Base-by-base conservation (phyloP, 2,329 filamentous ascomycete species). In the Diaporthe sp. region DNA sequence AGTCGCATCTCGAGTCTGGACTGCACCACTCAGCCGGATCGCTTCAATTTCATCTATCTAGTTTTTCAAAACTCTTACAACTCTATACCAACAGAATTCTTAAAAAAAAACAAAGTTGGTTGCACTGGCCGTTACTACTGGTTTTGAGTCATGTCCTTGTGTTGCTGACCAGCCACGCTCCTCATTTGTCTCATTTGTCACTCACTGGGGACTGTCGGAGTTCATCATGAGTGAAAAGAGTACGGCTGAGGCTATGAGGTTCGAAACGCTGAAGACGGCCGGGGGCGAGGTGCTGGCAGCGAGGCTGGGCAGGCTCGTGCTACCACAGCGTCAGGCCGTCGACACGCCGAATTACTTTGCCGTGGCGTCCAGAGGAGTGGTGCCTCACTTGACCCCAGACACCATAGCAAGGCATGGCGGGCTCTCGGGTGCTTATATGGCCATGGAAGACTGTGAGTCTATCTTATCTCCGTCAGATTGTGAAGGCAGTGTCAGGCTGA, bases 351-450 rank as follows among this genome's bases (percentile, higher is more conserved):
- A 94, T 82, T 98, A 94, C 83, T 86, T 98, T 75, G 93, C 92
- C 70, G 88, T 94, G 78, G 94, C 94, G 4, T 98, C 97, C 47
- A 91, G 97, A 80, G 97, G 97, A 31, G 91, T 91, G 1, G 87
- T 98, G 49, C 95, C 97, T 71, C 97, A 99, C 85, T 85, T 99
- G 78, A 94, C 96, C 4, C 96, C 95, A 53, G 97, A 99, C 86
- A 94, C 94, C 77, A 87, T 97, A 78, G 83, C 85, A 55, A 92
- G 91, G 73, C 88, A 93, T 80, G 92, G 92, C 1, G 83, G 89
- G 7, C 87, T 97, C 76, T 86, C 87, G 39, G 94, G 94, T 37
- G 88, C 94, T 4, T 98, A 98, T 82, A 87, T 97, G 81, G 94
- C 94, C 0, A 86, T 98, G 39, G 97, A 99, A 87, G 97, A 99